Evolutionary conservation across 2,329 filamentous ascomycete species (phyloP), one percentile per base, ranked within the genome.

Genomic region (Botrytis sinoallii): DNA sequence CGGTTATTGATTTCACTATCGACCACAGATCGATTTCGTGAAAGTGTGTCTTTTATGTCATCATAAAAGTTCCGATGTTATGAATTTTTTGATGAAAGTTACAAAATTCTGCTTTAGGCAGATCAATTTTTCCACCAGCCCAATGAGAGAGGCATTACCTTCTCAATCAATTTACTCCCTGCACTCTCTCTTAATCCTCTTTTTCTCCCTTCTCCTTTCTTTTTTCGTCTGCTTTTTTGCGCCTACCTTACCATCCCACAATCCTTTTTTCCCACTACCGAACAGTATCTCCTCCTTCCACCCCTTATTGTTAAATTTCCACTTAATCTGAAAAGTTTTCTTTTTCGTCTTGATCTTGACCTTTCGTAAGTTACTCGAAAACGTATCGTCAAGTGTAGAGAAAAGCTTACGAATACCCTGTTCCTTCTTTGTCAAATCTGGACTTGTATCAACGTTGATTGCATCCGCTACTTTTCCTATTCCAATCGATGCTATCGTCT

Each of bases 261-360:
- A 29, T 10, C 22, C 22, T 9, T 38, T 18, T 18, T 14, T 38
- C 25, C 7, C 44, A n/a, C n/a, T 35, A 12, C 25, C 4, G 2
- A 52, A 35, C 12, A 29, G 25, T 0, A 32, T 18, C 40, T 65
- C 40, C 40, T 46, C n/a, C 61, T 32, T 44, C 61, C 61, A 65
- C 2, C 18, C 9, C n/a, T n/a, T n/a, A 32, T 44, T 1, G 18
- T 14, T 29, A 20, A 65, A 65, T 2, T 65, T 46, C 16, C 40
- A 65, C 40, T 32, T 65, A 3, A 65, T n/a, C 40, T 3, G 29
- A 20, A 44, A 46, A 22, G 40, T 32, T 32, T 32, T 46, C 40
- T 25, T 65, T 14, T 65, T 65, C 61, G 18, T 57, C 66, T 42
- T 68, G 16, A 68, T 29, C 66, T 68, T 68, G 18, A 68, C 48